A percentile compares a stretch with the other conserved stretches of the same genome.
phyloP scores from a whole-genome alignment of 768 basidiomycete genomes.

The Myochromella boudieri region DNA sequence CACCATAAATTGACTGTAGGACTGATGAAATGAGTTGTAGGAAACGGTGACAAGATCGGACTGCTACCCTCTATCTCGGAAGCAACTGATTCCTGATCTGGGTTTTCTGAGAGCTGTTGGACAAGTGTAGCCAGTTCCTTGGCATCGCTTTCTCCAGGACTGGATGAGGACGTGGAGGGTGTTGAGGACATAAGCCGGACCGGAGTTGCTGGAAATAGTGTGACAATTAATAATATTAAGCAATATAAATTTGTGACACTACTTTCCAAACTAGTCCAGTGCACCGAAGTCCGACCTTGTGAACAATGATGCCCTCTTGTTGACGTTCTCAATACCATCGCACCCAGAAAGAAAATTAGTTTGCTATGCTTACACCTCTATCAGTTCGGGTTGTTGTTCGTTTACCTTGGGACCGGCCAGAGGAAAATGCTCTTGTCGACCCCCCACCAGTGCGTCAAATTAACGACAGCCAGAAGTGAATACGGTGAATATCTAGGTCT shows the following conservation, averaged over 20 bases:
- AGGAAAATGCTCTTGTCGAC: constrained; percentile 60
- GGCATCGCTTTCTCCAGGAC: constrained; percentile 16
- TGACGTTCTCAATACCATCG: no score
- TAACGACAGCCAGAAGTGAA: constrained; percentile 2
- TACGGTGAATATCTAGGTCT: constrained; percentile 14
- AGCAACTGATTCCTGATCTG: constrained; percentile 39
- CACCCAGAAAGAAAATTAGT: background rate
- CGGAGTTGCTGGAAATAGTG: constrained; percentile 2
- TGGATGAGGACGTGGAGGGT: constrained; percentile 24
- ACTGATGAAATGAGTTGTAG: constrained; percentile 37
- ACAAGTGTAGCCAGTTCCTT: constrained; percentile 35
- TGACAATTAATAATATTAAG: background rate
- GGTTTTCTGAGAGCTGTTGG: constrained; percentile 29
- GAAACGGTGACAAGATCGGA: background rate
- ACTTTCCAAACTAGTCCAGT: no score
- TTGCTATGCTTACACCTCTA: constrained; percentile 30
- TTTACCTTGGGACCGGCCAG: constrained; percentile 77
- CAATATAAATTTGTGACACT: no score
- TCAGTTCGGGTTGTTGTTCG: constrained; percentile 74
- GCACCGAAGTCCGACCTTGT: no score
- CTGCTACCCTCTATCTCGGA: constrained; percentile 47
- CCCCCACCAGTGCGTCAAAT: constrained; percentile 62
- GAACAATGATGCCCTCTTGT: no score
- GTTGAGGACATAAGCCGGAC: constrained; percentile 5
- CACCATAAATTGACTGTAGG: constrained; percentile 82